Base-by-base conservation (phyloP, 208 protist genomes). In the Trypanosoma congolense region DNA sequence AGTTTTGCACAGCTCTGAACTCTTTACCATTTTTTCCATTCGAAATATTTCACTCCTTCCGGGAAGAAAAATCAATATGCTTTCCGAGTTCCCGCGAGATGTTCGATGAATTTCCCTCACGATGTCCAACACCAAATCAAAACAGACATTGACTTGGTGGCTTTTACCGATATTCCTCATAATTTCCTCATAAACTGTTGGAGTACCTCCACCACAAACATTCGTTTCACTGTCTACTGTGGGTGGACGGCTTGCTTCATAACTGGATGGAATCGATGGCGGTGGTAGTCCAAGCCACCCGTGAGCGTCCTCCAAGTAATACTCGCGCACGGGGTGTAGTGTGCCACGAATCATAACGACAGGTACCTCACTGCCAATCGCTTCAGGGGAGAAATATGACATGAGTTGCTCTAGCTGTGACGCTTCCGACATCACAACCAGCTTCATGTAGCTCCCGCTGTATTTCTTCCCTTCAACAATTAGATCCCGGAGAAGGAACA, bases 381-480 rank as follows among this genome's bases (percentile, higher is more conserved):
- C 80, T 44, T 46, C 63, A 19, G 58, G 56, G 1, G 40, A 30
- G 64, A 91, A 90, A 68, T 93, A 93, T 8, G 69, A 65, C n/a
- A 70, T 62, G 24, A 94, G 61, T n/a, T 73, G 62, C 14, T 88
- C 74, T 38, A 94, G 76, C 45, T 91, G 80, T 58, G 90, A 60
- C 18, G 87, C 90, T 3, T 98, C 98, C 9, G 96, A 98, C 56
- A 98, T 99, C 38, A 99, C 93, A 44, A 99, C 95, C 26, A 99
- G 75, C 66, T 99, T 99, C 64, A 93, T 52, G 44, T 81, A 64
- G 18, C 73, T 30, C 28, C 70, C 65, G 45, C 58, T 85, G 4
- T 56, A 19, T 60, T 35, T 16, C 74, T 77, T 61, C 90, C 79
- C n/a, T 66, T 70, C 8, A n/a, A 60, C 42, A 36, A 93, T 43